phyloP scores from a whole-genome alignment of 169 alveolate species.

The Eimeria brunetti region DNA sequence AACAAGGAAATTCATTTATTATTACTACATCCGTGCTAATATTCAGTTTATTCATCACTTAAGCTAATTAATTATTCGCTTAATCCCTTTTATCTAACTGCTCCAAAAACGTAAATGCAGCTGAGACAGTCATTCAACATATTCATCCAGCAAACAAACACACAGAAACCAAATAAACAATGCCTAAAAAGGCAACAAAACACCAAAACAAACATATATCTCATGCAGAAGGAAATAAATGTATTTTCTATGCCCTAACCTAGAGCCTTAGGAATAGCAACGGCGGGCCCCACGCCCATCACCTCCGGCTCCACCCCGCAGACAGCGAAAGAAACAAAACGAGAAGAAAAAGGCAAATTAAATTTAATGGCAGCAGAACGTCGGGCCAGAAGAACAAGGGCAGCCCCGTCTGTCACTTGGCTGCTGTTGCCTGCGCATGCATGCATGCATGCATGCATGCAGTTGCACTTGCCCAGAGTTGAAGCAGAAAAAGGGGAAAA shows the following conservation, averaged over 20 bases:
- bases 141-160: too few species aligned
- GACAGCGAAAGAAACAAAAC: slow-evolving; percentile 90
- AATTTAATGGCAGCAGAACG: slow-evolving; percentile 88
- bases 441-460: neutral
- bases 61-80: too few species aligned
- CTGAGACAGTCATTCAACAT: neutral
- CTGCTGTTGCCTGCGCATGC: slow-evolving; percentile 87
- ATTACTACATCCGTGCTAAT: too few species aligned
- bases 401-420: slow-evolving; percentile 96
- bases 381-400: slow-evolving; percentile 93
- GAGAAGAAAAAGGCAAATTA: slow-evolving; percentile 90
- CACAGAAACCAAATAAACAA: too few species aligned
- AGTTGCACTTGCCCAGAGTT: too few species aligned
- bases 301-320: slow-evolving; percentile 95
- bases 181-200: too few species aligned
- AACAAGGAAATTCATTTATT: too few species aligned
- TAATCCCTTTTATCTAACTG: too few species aligned
- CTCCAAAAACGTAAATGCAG: neutral
- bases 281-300: slow-evolving; percentile 97
- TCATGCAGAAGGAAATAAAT: too few species aligned
- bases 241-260: slow-evolving; percentile 20
- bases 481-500: too few species aligned
- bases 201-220: too few species aligned
- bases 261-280: slow-evolving; percentile 95
- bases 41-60: too few species aligned